These are phyloP conservation scores for Ustilago tritici DNA, from an alignment of 1,284 basidiomycete genomes.

Conservation along the genomic window DNA sequence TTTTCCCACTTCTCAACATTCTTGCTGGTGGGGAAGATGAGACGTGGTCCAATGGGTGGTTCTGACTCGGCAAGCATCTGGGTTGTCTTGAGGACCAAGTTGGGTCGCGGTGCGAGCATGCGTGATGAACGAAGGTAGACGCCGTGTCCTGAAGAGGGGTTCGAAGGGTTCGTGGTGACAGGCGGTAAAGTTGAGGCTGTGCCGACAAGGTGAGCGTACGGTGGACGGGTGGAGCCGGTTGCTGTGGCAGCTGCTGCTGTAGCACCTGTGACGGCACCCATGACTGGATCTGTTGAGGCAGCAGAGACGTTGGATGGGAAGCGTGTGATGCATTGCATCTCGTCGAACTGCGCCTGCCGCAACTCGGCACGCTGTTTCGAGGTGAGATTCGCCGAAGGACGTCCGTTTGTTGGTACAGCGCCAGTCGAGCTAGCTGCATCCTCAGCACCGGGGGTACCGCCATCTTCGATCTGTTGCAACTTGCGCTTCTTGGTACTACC, in stretches of 20 bases:
- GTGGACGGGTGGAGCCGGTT: constrained; percentile 35
- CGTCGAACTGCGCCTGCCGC: constrained; percentile 63
- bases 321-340: constrained; percentile 64
- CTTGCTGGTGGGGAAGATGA: constrained; percentile 65
- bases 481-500: constrained; percentile 49
- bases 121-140: constrained; percentile 67
- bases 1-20: constrained; percentile 70
- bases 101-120: constrained; percentile 63
- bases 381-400: constrained; percentile 39
- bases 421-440: constrained; percentile 21
- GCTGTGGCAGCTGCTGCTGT: neutral
- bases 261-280: constrained; percentile 2
- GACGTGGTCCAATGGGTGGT: constrained; percentile 57
- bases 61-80: constrained; percentile 61
- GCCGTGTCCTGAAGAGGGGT: constrained; percentile 59
- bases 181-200: constrained; percentile 64
- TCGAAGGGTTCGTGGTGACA: constrained; percentile 50
- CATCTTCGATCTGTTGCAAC: constrained; percentile 42
- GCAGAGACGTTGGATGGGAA: constrained; percentile 43
- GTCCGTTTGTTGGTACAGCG: constrained; percentile 5
- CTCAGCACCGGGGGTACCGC: constrained; percentile 30
- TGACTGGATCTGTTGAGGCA: neutral
- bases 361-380: constrained; percentile 58
- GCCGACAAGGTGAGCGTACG: constrained; percentile 66
- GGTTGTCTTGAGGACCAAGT: constrained; percentile 54